Base-by-base conservation (phyloP, 352 stramenopile genomes). In the Globisporangium rhizosaccharum region DNA sequence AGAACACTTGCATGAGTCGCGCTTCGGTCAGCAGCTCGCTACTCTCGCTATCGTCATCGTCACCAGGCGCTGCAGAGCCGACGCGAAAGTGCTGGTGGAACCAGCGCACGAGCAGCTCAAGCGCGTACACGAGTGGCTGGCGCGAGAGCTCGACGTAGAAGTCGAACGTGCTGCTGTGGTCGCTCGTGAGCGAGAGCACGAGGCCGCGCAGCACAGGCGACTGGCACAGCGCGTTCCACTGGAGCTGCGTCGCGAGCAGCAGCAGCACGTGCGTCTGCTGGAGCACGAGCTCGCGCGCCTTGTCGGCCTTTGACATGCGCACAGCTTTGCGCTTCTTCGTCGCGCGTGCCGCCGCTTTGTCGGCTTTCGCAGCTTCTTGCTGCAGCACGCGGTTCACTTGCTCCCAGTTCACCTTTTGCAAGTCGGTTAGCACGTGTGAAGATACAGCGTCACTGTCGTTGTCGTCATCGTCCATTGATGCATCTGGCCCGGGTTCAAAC, bases 211-310 rank as follows among this genome's bases (percentile, higher is more conserved):
- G 56, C 50, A 89, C 49, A 20, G 68, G 56, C 6, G 72, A 79
- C 49, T 68, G 63, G 44, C 64, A 76, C 12, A 87, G 47, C 50
- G 53, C 41, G 28, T 77, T 81, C 68, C 79, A 76, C 36, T 84
- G 70, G 46, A 76, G 56, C 30, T 80, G 75, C 33, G 59, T 68
- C 15, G 74, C 70, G 45, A 94, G 36, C 14, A 87, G 65, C 56
- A 90, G 54, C 49, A 94, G 63, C 53, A 94, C 56, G 58, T 94
- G 85, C 39, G 67, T 76, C 62, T 91, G 73, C 63, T 92, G 80
- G 33, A 90, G 66, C 33, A 71, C 69, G 41, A 80, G 65, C 59
- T 88, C 76, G 56, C 75, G 72, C 55, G 70, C 54, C 53, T 89
- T 91, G 56, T 93, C 81, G 18, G 71, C 62, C 37, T 81, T 84